Conservation (phyloP, 169 alveolate species). For the Plasmodium vinckei region DNA sequence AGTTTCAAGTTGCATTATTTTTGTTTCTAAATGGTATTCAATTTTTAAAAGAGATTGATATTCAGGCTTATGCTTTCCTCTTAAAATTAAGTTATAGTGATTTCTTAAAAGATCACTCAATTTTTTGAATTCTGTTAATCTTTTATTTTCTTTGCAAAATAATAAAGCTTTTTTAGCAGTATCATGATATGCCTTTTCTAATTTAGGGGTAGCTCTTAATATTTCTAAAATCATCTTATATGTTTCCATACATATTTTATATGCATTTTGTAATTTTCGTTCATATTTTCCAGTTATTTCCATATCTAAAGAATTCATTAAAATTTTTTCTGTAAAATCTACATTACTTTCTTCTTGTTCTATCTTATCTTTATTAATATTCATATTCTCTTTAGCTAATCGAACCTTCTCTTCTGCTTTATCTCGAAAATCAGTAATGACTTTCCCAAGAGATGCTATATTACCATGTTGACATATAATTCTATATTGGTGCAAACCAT, state of each 20-base stretch:
- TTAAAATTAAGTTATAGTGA: constrained; percentile 91
- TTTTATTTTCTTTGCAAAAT: constrained; percentile 93
- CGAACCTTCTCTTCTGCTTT: constrained; percentile 91
- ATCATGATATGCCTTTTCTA: constrained; percentile 95
- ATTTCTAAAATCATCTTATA: constrained; percentile 95
- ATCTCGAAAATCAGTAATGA: constrained; percentile 90
- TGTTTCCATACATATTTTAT: constrained; percentile 95
- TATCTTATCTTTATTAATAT: constrained; percentile 71
- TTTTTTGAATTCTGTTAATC: constrained; percentile 94
- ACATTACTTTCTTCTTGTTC: constrained; percentile 76
- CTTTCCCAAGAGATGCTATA: constrained; percentile 92
- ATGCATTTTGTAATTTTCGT: constrained; percentile 86
- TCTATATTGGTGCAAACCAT: constrained; percentile 92
- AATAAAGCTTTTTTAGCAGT: constrained; percentile 95
- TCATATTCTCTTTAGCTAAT: constrained; percentile 83
- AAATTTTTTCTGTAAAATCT: constrained; percentile 90
- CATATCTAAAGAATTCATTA: constrained; percentile 88
- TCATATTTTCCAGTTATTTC: constrained; percentile 88
- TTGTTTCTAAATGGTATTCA: constrained; percentile 91
- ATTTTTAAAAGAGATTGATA: constrained; percentile 88
- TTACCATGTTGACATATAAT: constrained; percentile 92
- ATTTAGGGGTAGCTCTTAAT: constrained; percentile 94
- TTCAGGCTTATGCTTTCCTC: constrained; percentile 90
- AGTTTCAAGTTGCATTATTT: constrained; percentile 92
- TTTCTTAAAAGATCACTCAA: constrained; percentile 95